Percentiles rank a stretch among this genome's conserved stretches.
Evolutionary conservation across 179 eudicot species (phyloP).

Genomic region (Corrigiola litoralis): DNA sequence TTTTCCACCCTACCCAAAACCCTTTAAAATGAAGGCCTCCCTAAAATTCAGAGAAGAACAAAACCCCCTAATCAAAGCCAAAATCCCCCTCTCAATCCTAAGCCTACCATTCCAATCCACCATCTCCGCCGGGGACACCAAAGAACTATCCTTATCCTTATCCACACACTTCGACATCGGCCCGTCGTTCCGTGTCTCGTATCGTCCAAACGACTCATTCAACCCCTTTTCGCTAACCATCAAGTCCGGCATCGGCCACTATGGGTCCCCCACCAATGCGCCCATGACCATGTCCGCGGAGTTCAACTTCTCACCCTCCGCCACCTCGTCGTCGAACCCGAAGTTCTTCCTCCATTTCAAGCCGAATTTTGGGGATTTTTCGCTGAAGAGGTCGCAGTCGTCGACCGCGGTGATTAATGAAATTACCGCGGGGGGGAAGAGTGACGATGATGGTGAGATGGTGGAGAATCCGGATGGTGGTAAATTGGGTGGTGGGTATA

Average conservation of each 20-base stretch:
- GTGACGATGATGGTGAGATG: conserved; percentile 29
- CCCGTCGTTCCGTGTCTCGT: conserved; percentile 58
- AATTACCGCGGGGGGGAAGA: not conserved
- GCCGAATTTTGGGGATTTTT: conserved; percentile 71
- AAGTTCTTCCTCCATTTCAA: conserved; percentile 61
- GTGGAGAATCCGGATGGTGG: conserved; percentile 24
- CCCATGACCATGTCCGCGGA: conserved; percentile 80
- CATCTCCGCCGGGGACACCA: conserved; percentile 59
- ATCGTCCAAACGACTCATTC: conserved; percentile 70
- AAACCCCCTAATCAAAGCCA: conserved; percentile 64
- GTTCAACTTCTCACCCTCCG: conserved; percentile 47
- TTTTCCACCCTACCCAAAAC: not conserved
- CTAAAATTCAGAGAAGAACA: conserved; percentile 76
- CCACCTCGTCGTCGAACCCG: conserved; percentile 33
- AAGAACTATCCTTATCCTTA: conserved; percentile 53
- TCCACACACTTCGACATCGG: conserved; percentile 69
- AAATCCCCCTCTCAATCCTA: conserved; percentile 59
- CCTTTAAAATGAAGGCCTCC: conserved; percentile 69
- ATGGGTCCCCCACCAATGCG: conserved; percentile 64
- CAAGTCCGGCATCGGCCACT: conserved; percentile 65
- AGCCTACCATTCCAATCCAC: conserved; percentile 69
- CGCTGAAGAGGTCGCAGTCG: conserved; percentile 49
- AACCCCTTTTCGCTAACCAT: conserved; percentile 60
- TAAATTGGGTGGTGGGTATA: not conserved
- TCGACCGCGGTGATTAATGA: conserved; percentile 27